A percentile compares a stretch with the other conserved stretches of the same genome.
Evolutionary conservation across 208 protist genomes (phyloP).

Genomic region (Strigomonas culicis): DNA sequence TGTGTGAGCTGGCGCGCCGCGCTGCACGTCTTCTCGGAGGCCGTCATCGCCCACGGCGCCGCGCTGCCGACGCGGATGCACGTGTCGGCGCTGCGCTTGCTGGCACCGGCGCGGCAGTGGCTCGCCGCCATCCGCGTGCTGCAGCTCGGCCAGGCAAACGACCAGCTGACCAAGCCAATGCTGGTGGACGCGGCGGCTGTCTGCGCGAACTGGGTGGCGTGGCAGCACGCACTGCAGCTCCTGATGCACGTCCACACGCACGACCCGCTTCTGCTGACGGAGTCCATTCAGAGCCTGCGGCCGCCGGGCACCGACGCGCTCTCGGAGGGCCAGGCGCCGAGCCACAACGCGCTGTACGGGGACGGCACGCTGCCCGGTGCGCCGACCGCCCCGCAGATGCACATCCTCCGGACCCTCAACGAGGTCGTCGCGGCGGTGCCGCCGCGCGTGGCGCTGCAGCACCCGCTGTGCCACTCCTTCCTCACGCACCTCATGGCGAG

Average conservation of each 20-base stretch:
- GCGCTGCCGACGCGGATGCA: slow-evolving; percentile 51
- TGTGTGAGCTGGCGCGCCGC: slow-evolving; percentile 64
- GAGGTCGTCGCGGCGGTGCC: slow-evolving; percentile 58
- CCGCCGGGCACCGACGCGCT: slow-evolving; percentile 44
- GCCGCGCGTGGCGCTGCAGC: slow-evolving; percentile 31
- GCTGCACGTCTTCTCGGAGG: slow-evolving; percentile 59
- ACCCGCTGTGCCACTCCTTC: slow-evolving; percentile 67
- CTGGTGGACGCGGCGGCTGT: slow-evolving; percentile 60
- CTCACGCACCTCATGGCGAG: slow-evolving; percentile 72
- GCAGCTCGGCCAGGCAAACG: slow-evolving; percentile 58
- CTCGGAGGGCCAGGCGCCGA: slow-evolving; percentile 8
- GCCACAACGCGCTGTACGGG: slow-evolving; percentile 31
- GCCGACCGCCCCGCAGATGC: slow-evolving; percentile 45
- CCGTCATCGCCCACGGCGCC: slow-evolving; percentile 55
- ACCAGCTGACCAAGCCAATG: slow-evolving; percentile 68
- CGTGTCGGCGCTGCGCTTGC: slow-evolving; percentile 62
- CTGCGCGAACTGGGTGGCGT: slow-evolving; percentile 50
- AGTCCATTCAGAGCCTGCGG: slow-evolving; percentile 64
- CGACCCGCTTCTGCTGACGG: slow-evolving; percentile 44
- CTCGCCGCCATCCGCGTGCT: slow-evolving; percentile 46
- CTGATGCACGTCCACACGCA: slow-evolving; percentile 57
- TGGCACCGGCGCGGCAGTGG: slow-evolving; percentile 68
- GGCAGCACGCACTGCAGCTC: slow-evolving; percentile 50
- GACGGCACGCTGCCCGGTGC: background rate
- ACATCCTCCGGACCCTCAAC: slow-evolving; percentile 52